A percentile compares a stretch with the other conserved stretches of the same genome.
Evolutionary conservation across 345 rosid genomes (phyloP).

Genomic region (Dipteronia dyeriana): DNA sequence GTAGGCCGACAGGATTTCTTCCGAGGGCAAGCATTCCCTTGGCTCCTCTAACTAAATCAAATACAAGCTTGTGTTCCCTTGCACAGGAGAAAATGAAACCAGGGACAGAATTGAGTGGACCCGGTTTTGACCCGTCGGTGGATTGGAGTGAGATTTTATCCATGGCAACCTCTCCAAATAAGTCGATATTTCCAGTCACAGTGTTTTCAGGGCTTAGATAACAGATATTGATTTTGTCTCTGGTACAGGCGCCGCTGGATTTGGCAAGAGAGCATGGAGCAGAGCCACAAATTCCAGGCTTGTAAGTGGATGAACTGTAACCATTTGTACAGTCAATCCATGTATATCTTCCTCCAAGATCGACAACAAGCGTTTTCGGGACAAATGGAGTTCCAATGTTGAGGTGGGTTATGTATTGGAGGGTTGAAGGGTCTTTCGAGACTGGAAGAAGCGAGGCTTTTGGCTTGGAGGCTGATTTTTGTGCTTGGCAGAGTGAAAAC

Average conservation of each 20-base stretch:
- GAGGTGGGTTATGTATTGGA: background rate
- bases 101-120: background rate
- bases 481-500: background rate
- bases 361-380: background rate
- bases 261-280: background rate
- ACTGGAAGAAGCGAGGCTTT: background rate
- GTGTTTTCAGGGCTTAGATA: background rate
- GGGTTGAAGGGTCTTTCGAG: background rate
- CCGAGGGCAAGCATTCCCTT: background rate
- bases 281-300: background rate
- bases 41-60: background rate
- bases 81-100: background rate
- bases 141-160: background rate
- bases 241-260: too few relatives aligned
- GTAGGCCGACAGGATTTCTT: background rate
- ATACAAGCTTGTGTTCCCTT: background rate
- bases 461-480: background rate
- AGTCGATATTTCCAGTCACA: background rate
- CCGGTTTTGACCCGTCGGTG: background rate
- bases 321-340: background rate
- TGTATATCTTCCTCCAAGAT: background rate
- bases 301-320: background rate
- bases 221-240: too few relatives aligned
- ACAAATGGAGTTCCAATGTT: background rate
- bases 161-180: background rate